These are phyloP conservation scores for Ophiognomonia clavigignenti-juglandacearum DNA, from an alignment of 2,329 filamentous ascomycete species.

Conservation along the genomic window DNA sequence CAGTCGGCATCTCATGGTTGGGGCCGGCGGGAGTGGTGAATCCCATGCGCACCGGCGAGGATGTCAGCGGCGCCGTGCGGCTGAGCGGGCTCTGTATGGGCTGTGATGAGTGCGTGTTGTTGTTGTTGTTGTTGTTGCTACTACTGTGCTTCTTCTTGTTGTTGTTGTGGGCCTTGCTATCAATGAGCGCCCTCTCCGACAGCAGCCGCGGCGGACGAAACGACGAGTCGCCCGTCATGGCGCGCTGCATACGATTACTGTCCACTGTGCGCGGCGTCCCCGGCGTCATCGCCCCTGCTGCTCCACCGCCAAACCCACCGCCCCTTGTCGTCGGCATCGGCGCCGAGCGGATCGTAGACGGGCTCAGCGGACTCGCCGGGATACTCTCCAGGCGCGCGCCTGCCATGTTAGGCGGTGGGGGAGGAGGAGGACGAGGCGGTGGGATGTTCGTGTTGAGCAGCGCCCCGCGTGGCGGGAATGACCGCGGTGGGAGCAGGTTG, in stretches of 20 bases:
- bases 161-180: background rate
- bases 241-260: background rate
- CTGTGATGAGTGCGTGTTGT: background rate
- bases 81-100: background rate
- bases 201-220: constrained; percentile 10
- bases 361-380: background rate
- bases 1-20: too few species aligned
- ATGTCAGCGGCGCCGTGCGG: background rate
- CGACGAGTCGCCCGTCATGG: constrained; percentile 1
- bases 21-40: too few species aligned
- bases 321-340: background rate
- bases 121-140: too few species aligned
- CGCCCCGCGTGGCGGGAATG: background rate
- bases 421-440: background rate
- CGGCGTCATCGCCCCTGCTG: background rate
- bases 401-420: background rate
- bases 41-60: background rate
- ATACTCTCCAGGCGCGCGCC: background rate
- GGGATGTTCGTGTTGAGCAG: background rate
- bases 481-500: background rate
- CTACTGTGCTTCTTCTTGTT: too few species aligned
- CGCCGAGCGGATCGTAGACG: background rate
- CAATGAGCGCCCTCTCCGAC: constrained; percentile 10
- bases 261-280: background rate
- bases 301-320: too few species aligned